Base-by-base conservation (phyloP, 2,329 filamentous ascomycete genomes). In the Emergomyces pasteurianus region DNA sequence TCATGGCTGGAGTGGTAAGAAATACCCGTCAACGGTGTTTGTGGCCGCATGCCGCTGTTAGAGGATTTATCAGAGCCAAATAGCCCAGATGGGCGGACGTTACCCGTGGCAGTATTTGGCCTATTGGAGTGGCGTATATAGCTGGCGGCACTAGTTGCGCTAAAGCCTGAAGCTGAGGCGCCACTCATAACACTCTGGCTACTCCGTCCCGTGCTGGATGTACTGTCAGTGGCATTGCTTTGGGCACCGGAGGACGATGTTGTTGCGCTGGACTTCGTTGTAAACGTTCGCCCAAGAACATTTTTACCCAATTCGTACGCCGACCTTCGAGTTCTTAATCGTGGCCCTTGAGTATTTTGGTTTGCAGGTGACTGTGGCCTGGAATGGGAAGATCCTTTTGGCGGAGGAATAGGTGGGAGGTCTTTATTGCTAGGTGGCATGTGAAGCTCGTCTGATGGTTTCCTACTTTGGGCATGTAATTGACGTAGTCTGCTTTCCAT, bases 91-190 rank as follows among this genome's bases (percentile, higher is more conserved):
- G 73, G 72, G 28, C 74, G 71, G 52, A 73, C 10, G 9, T 34
- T 55, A 61, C 74, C 73, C 53, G 74, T 70, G 18, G 75, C 73
- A 21, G 77, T 79, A 74, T 68, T 79, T 57, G 68, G 80, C 71
- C 73, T 77, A 71, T 73, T 74, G 65, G 86, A 87, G 69, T 89
- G 88, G 63, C 92, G 85, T 36, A 91, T 92, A 65, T 95, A 84
- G 74, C 92, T 97, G 59, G 92, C 94, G 18, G 94, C 94, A 74
- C 94, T 97, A 18, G 94, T 97, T 58, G 91, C 89, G 72, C 92
- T 97, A 74, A 96, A 90, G 14, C 83, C 92, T 58, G 92, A 86
- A 0, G 94, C 94, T 59, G 94, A 97, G 58, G 84, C 82, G 2
- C 92, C 94, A 72, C 92, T 97, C 92, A 96, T 96, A 50, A 99